Evolutionary conservation across 495 filamentous ascomycete genomes (phyloP), one percentile per base, ranked within the genome.

Genomic region (Neurospora sp.): DNA sequence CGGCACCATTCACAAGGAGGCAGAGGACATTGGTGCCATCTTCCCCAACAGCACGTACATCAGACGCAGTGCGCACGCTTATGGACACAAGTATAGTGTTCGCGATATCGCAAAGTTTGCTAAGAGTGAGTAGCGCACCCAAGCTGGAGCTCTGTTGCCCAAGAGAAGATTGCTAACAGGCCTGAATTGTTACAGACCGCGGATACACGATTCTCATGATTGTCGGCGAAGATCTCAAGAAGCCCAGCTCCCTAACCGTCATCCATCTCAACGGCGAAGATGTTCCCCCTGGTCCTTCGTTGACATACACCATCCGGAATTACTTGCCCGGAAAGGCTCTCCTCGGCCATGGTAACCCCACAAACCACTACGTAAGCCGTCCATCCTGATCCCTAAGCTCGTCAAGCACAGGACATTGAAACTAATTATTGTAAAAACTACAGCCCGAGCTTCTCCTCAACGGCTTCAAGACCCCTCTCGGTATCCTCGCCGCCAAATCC

Each of bases 391-490:
- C 20, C 12, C 12, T 42, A 5, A 38, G 39, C 18, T 38, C 35
- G 35, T 6, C 2, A 23, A 18, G 27, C 23, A 40, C 4, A 4
- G 41, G 3, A 5, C 8, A 38, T 1, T 2, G n/a, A 9, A 35
- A 62, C 77, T 81, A 72, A 81, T 70, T 35, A 0, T 10, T 8
- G 46, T 12, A 27, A 14, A 12, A 27, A 10, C 31, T 12, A 14
- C 37, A 81, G 79, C 96, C 95, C 5, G 96, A 99, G 82, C 87
- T 99, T 48, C 92, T 98, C 69, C 87, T 99, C 42, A 98, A 98
- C 82, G 94, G 94, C 79, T 99, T 99, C 85, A 89, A 93, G 76
- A 99, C 96, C 0, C 93, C 96, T 0, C 85, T 99, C 11, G 96
- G 96, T 80, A 84, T 97, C 5, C 85, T 97, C n/a, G 93, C 93